Evolutionary conservation across 257 asterid species (phyloP).

Genomic region (Solanum appendiculatum): DNA sequence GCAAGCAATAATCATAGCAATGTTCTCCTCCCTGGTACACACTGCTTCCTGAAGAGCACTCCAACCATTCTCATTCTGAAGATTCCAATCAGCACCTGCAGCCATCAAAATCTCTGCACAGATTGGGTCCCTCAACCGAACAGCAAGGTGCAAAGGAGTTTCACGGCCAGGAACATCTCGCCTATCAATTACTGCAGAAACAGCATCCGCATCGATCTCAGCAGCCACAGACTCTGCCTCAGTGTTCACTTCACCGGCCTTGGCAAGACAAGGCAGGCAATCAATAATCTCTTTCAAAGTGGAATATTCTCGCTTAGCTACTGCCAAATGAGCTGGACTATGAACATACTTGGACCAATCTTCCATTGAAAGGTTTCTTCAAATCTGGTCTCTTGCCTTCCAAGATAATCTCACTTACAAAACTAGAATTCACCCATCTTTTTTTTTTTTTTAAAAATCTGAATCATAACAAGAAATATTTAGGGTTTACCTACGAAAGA

Average conservation of each 20-base stretch:
- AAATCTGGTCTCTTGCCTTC: constrained; percentile 7
- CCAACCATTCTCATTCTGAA: constrained; percentile 96
- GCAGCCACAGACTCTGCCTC: constrained; percentile 83
- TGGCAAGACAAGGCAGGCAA: constrained; percentile 62
- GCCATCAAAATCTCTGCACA: constrained; percentile 95
- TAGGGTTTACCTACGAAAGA: constrained; percentile 5
- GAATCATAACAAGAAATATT: background rate
- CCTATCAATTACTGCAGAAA: constrained; percentile 67
- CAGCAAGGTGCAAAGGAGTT: constrained; percentile 94
- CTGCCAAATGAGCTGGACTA: constrained; percentile 85
- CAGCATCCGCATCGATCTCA: constrained; percentile 70
- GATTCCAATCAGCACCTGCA: constrained; percentile 99
- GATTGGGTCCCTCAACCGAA: constrained; percentile 53
- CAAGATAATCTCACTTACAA: constrained; percentile 4
- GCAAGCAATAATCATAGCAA: constrained; percentile 91
- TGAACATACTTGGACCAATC: constrained; percentile 71
- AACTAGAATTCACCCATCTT: constrained; percentile 15
- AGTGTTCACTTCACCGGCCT: constrained; percentile 77
- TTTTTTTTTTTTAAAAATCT: background rate
- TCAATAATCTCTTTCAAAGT: constrained; percentile 50
- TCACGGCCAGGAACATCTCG: constrained; percentile 96
- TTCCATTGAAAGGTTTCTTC: constrained; percentile 38
- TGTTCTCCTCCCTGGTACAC: constrained; percentile 81
- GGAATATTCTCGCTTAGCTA: constrained; percentile 51
- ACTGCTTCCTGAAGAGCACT: constrained; percentile 99